Conservation (phyloP, 2,329 filamentous ascomycete genomes). For the Pseudocercospora eumusae region DNA sequence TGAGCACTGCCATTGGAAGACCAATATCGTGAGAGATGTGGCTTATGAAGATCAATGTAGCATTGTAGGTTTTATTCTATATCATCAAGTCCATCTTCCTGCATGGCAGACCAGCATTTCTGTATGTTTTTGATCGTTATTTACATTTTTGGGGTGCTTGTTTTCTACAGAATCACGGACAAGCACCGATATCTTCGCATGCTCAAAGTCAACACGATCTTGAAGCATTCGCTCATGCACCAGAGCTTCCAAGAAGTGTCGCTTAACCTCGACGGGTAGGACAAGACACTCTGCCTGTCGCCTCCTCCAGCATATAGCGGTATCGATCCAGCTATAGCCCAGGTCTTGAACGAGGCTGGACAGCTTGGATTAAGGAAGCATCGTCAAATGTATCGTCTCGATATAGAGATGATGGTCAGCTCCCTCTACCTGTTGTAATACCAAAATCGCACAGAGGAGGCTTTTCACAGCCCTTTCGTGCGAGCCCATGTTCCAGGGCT, state of each 20-base stretch:
- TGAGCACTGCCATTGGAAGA: not conserved
- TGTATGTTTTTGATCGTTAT: too few species aligned
- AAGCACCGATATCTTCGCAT: not conserved
- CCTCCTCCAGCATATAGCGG: not conserved
- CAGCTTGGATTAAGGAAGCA: too few species aligned
- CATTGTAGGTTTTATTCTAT: too few species aligned
- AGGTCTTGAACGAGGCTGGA: not conserved
- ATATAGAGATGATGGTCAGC: not conserved
- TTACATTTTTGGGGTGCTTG: too few species aligned
- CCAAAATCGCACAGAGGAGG: conserved; percentile 13
- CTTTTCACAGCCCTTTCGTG: conserved; percentile 18
- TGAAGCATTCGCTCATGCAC: not conserved
- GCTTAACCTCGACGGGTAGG: not conserved
- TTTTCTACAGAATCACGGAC: not conserved
- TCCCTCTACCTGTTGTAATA: conserved; percentile 10
- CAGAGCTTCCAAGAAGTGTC: not conserved
- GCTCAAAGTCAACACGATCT: not conserved
- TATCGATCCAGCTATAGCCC: not conserved
- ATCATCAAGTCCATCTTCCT: too few species aligned
- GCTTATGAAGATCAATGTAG: too few species aligned
- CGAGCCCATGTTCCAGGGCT: conserved; percentile 17
- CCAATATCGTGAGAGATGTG: too few species aligned
- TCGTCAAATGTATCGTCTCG: too few species aligned
- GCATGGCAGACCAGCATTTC: too few species aligned
- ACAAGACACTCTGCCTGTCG: not conserved